Base-by-base conservation (phyloP, 2,329 filamentous ascomycete genomes). In the Pyrenochaeta sp. region DNA sequence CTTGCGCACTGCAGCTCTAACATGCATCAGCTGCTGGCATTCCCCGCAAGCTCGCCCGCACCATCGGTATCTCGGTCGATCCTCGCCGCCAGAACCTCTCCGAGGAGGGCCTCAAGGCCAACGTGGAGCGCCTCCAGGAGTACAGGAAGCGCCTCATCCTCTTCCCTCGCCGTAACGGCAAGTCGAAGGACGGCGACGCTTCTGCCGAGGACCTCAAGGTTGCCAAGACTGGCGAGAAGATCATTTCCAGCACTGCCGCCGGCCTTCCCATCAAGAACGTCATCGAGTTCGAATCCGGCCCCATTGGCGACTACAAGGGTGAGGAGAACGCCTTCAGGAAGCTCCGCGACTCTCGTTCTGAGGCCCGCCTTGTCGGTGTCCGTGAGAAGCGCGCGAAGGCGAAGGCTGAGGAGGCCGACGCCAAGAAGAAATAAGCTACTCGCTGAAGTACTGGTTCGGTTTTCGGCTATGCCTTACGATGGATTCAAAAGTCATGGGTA, bases 41-140 rank as follows among this genome's bases (percentile, higher is more conserved):
- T 80, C 88, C 94, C 84, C 92, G 92, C 85, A 93, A 93, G 82
- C 88, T 96, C 76, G 95, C 95, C 75, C 89, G 90, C 78, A 98
- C 95, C 82, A 91, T 99, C 85, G 95, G 95, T 83, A 98, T 99
- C 84, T 82, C 92, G 72, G 94, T 99, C 85, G 95, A 99, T 84
- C 86, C 88, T 46, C 94, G 95, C 85, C 94, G 95, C 83, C 89
- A 92, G 86, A 99, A 98, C 88, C 90, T 96, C 79, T 95, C 90
- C 79, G 92, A 96, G 86, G 95, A 98, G 88, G 91, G 91, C 71
- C 90, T 98, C 77, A 87, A 92, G 82, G 87, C 87, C 87, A 99
- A 99, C 85, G 94, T 99, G 76, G 91, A 91, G 82, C 95, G 95
- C 80, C 92, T 99, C 80, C 93, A 97, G 89, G 92, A 92, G 81